Evolutionary conservation across 1,284 basidiomycete genomes (phyloP).

Genomic region (Cyathus olla): DNA sequence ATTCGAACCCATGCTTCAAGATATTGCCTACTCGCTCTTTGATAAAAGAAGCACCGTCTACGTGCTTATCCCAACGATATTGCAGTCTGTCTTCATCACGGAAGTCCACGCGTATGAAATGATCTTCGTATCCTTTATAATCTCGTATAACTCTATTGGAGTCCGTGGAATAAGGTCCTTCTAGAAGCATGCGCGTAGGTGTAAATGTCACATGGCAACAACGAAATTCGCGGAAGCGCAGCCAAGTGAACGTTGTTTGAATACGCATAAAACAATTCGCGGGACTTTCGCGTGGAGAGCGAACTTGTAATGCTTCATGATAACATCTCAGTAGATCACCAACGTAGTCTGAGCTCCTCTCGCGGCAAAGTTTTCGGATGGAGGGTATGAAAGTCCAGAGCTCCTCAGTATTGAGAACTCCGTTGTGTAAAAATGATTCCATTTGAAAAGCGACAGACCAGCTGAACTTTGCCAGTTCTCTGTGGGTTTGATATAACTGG

Average conservation of each 20-base stretch:
- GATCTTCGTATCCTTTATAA: constrained; percentile 65
- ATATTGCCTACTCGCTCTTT: constrained; percentile 69
- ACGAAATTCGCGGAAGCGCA: constrained; percentile 44
- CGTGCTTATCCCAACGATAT: constrained; percentile 74
- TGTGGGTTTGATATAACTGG: constrained; percentile 56
- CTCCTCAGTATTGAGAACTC: constrained; percentile 66
- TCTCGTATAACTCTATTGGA: constrained; percentile 73
- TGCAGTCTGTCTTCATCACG: constrained; percentile 80
- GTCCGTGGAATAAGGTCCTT: constrained; percentile 78
- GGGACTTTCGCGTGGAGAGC: constrained; percentile 55
- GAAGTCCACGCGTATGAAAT: constrained; percentile 84
- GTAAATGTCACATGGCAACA: constrained; percentile 79
- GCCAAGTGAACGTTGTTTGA: constrained; percentile 27
- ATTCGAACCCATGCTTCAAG: constrained; percentile 72
- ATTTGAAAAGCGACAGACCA: constrained; percentile 80
- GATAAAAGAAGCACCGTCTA: constrained; percentile 69
- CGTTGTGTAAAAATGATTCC: constrained; percentile 71
- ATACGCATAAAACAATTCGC: constrained; percentile 59
- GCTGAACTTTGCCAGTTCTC: constrained; percentile 53
- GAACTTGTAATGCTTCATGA: constrained; percentile 53
- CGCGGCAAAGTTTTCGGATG: constrained; percentile 42
- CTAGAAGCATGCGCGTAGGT: constrained; percentile 75
- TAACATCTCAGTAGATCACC: constrained; percentile 65
- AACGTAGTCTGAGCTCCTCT: constrained; percentile 40
- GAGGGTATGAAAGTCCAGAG: constrained; percentile 54